Percentiles rank a stretch among this genome's conserved stretches.
Conservation (phyloP, 106 monocot genomes). For the Phalaenopsis equestris region DNA sequence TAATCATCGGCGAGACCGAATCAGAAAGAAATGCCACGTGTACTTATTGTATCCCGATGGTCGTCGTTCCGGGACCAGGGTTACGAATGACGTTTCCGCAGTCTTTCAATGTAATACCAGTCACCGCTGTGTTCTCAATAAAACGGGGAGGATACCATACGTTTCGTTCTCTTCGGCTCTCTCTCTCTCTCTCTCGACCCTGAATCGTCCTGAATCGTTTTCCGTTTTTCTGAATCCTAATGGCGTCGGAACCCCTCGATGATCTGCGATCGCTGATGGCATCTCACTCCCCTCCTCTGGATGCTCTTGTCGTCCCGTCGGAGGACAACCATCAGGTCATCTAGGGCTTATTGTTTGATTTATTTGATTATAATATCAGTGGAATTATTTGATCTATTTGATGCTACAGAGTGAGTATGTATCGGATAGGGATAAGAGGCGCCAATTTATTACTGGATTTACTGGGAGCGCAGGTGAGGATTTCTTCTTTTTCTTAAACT, state of each 20-base stretch:
- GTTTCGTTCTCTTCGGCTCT: neutral
- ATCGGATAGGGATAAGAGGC: constrained; percentile 78
- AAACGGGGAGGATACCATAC: neutral
- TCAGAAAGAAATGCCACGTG: neutral
- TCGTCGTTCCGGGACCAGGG: too few relatives aligned
- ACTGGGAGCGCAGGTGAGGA: constrained; percentile 85
- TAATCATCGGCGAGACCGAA: neutral
- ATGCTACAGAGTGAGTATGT: constrained; percentile 86
- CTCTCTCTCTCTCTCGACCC: neutral
- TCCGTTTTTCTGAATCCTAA: neutral
- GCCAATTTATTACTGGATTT: constrained; percentile 79
- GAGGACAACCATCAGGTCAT: constrained; percentile 90
- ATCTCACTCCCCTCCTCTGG: constrained; percentile 75
- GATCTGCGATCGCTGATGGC: constrained; percentile 75
- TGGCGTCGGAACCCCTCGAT: constrained; percentile 49
- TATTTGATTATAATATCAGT: neutral
- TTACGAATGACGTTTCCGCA: too few relatives aligned
- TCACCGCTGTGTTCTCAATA: neutral
- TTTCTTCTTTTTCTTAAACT: neutral
- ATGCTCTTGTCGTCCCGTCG: constrained; percentile 83
- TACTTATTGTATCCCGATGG: neutral
- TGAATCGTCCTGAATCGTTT: neutral
- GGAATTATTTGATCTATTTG: neutral
- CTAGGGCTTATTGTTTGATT: neutral
- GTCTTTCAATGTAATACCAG: too few relatives aligned